Evolutionary conservation across 805 yeast genomes (phyloP).

Genomic region (Debaryomyces castellii): DNA sequence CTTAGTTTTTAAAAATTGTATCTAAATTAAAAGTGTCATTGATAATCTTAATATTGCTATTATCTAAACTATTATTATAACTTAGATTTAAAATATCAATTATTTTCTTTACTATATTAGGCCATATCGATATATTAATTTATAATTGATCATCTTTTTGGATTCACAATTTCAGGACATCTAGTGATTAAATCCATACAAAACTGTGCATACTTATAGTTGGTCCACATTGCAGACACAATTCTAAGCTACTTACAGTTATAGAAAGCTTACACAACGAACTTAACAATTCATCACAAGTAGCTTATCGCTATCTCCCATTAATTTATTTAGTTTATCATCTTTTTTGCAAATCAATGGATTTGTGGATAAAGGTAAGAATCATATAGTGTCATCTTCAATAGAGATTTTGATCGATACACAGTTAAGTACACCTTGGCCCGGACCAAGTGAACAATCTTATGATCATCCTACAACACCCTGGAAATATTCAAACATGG

Average conservation of each 20-base stretch:
- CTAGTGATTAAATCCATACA: too few relatives aligned
- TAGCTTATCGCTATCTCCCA: background rate
- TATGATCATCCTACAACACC: background rate
- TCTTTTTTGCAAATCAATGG: background rate
- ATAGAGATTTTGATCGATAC: background rate
- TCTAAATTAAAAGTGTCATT: background rate
- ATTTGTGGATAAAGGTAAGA: background rate
- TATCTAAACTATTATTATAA: too few relatives aligned
- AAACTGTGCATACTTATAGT: too few relatives aligned
- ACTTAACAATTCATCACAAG: background rate
- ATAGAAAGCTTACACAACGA: too few relatives aligned
- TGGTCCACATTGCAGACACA: too few relatives aligned
- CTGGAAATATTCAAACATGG: background rate
- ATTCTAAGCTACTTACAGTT: too few relatives aligned
- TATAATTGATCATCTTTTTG: too few relatives aligned
- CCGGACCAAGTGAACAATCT: background rate
- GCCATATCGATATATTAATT: too few relatives aligned
- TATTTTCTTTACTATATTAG: too few relatives aligned
- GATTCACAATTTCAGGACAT: too few relatives aligned
- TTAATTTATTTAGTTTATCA: background rate
- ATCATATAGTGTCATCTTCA: background rate
- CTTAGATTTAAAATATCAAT: too few relatives aligned
- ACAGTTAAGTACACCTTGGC: background rate
- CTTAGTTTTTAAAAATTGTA: background rate
- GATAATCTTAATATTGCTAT: background rate